Base-by-base conservation (phyloP, 306 rosid genomes). In the Rubus parviflorus region DNA sequence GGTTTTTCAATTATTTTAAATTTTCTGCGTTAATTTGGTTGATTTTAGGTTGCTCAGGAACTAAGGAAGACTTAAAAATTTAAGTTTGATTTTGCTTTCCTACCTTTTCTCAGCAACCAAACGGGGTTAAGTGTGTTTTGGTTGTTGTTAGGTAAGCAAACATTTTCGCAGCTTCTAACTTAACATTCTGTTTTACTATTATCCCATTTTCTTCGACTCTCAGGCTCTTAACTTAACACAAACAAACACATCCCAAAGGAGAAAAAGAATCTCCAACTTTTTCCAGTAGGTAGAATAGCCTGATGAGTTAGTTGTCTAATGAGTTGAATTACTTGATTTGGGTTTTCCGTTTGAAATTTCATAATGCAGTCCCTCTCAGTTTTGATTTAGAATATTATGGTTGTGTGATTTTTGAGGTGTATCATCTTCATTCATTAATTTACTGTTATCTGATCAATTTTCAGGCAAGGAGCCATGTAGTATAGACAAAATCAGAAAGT, bases 121-220 rank as follows among this genome's bases (percentile, higher is more conserved):
- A 76, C 75, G 20, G 86, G 76, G 40, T 48, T 37, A 75, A 47
- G 46, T 47, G 37, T 71, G 82, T 80, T 92, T 38, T 88, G 95
- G 90, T 89, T 35, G 80, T 76, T 81, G 93, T 80, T 92, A 81
- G 97, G 90, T 87, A 72, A 92, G 85, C 68, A 68, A 74, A 47
- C 79, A 62, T 71, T 61, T 51, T 40, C 75, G 71, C 53, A 38
- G 56, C 38, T 57, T 58, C 52, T 56, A 16, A 23, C 14, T 65
- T 65, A 40, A 65, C 25, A 65, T 65, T 65, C 6, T 10, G 51
- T 61, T 22, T 19, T 47, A 23, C 43, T 23, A 57, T 73, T 15
- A 57, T 41, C 11, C 19, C 68, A 14, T 40, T 19, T 42, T 22
- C 56, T 23, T 57, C 42, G 13, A 7, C 52, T 41, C 43, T 41